A percentile compares a stretch with the other conserved stretches of the same genome.
phyloP scores from a whole-genome alignment of 1,284 basidiomycete species.

The Pholiota adiposa region DNA sequence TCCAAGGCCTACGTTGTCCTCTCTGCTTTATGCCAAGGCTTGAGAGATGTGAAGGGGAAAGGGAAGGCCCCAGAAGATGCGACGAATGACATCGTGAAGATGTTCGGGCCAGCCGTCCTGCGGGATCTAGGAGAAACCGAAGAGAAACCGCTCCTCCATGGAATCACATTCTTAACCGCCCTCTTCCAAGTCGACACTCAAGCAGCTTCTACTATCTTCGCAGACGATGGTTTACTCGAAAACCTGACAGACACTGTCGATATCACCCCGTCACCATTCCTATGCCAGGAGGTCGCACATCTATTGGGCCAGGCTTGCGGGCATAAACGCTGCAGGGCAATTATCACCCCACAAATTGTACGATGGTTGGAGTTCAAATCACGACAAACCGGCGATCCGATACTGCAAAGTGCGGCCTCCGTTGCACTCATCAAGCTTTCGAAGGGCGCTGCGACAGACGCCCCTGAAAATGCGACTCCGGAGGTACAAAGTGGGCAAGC shows the following conservation, averaged over 20 bases:
- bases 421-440: slow-evolving; percentile 81
- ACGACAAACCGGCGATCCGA: slow-evolving; percentile 47
- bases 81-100: slow-evolving; percentile 49
- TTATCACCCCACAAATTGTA: slow-evolving; percentile 57
- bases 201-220: slow-evolving; percentile 64
- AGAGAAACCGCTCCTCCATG: slow-evolving; percentile 52
- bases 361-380: slow-evolving; percentile 68
- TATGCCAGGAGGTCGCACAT: slow-evolving; percentile 64
- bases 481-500: slow-evolving; percentile 31
- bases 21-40: slow-evolving; percentile 65
- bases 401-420: slow-evolving; percentile 65
- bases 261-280: slow-evolving; percentile 50
- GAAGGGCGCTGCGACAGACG: slow-evolving; percentile 57
- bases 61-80: slow-evolving; percentile 44
- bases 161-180: slow-evolving; percentile 67
- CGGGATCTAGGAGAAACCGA: slow-evolving; percentile 56
- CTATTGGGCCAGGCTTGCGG: slow-evolving; percentile 75
- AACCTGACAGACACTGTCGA: slow-evolving; percentile 69
- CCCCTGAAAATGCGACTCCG: slow-evolving; percentile 37
- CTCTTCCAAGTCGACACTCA: slow-evolving; percentile 79
- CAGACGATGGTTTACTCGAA: slow-evolving; percentile 63
- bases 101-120: slow-evolving; percentile 52
- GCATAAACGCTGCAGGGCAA: slow-evolving; percentile 69
- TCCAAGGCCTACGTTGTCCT: slow-evolving; percentile 72
- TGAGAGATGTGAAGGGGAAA: slow-evolving; percentile 43